Conservation (phyloP, 2,329 filamentous ascomycete species). For the Neofusicoccum sp. region DNA sequence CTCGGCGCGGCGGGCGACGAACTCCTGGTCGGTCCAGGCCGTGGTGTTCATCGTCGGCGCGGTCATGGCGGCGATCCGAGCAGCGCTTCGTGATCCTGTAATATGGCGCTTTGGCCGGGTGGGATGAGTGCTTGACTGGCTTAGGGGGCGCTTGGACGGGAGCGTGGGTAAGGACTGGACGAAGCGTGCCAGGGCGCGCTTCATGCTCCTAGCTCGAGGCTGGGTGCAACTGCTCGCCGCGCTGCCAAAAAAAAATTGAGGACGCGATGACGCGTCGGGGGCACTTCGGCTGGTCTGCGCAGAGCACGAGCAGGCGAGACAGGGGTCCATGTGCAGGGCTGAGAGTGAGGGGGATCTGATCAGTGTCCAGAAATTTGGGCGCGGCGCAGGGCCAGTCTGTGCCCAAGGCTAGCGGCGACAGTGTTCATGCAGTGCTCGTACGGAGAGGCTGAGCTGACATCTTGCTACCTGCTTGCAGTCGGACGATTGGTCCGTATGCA, state of each 20-base stretch:
- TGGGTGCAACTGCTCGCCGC: background rate
- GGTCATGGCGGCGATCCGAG: slow-evolving; percentile 6
- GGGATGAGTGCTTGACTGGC: background rate
- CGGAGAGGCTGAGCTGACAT: no score
- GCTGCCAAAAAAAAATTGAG: slow-evolving; percentile 7
- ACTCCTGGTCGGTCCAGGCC: slow-evolving; percentile 16
- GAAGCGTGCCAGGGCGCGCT: slow-evolving; percentile 10
- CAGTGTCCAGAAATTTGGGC: background rate
- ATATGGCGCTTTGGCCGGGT: background rate
- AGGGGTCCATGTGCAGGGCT: background rate
- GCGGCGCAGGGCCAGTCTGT: no score
- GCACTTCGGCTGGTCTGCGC: slow-evolving; percentile 2
- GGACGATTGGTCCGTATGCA: no score
- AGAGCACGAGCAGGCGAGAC: background rate
- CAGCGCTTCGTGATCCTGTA: slow-evolving; percentile 1
- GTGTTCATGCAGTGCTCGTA: no score
- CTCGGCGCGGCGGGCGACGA: slow-evolving; percentile 15
- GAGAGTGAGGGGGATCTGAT: background rate
- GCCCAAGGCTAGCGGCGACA: no score
- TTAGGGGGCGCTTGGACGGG: slow-evolving; percentile 9
- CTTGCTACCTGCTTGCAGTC: no score
- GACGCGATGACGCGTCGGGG: slow-evolving; percentile 11
- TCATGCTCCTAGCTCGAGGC: slow-evolving; percentile 13
- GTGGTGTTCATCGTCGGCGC: slow-evolving; percentile 5
- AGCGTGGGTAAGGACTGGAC: background rate